These are phyloP conservation scores for Sphenostylis stenocarpa DNA, from an alignment of 306 rosid genomes.

Conservation along the genomic window DNA sequence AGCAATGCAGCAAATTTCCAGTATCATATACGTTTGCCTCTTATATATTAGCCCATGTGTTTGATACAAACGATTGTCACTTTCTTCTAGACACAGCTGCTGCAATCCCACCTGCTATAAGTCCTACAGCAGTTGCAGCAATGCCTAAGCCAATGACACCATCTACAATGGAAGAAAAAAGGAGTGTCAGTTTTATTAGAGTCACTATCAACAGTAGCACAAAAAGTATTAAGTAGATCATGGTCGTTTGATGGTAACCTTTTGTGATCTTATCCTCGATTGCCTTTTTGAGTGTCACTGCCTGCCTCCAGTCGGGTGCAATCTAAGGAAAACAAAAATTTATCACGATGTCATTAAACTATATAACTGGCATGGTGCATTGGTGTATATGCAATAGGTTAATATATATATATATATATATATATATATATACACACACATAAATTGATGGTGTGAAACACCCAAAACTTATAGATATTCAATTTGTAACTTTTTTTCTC, in stretches of 20 bases:
- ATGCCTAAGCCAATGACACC: constrained; percentile 91
- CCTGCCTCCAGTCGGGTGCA: constrained; percentile 98
- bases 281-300: constrained; percentile 62
- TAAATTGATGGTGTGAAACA: neutral
- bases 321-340: constrained; percentile 49
- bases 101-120: constrained; percentile 80
- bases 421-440: no score
- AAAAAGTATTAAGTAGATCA: neutral
- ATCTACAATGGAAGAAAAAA: constrained; percentile 53
- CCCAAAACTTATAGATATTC: no score
- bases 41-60: constrained; percentile 24
- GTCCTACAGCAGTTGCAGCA: constrained; percentile 82
- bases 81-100: constrained; percentile 64
- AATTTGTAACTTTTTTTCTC: no score
- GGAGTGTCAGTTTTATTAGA: constrained; percentile 26
- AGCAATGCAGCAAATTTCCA: constrained; percentile 31
- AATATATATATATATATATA: neutral
- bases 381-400: neutral
- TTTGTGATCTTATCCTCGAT: constrained; percentile 69
- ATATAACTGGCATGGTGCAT: neutral
- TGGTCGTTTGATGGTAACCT: constrained; percentile 45
- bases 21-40: constrained; percentile 22
- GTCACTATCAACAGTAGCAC: neutral
- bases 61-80: constrained; percentile 38
- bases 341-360: neutral